Evolutionary conservation across 352 stramenopile species (phyloP), one percentile per base, ranked within the genome.

Genomic region (Pythium rhizo-oryzae): DNA sequence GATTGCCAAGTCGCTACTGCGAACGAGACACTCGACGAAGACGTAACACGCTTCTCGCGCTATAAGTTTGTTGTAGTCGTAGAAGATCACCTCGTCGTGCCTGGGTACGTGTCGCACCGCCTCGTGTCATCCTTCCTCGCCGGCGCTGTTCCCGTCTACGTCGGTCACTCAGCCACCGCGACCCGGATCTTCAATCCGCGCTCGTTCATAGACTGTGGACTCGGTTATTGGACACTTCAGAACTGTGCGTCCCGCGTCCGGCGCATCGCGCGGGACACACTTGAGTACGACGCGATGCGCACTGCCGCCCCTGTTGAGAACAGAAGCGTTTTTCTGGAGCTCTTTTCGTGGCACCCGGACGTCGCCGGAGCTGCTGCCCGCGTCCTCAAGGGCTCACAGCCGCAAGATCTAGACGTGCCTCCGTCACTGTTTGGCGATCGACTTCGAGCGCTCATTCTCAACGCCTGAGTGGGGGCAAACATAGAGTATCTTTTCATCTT

Each of bases 121-220:
- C 39, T 92, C n/a, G 74, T 85, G 3, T 85, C 85, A 33, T 77
- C 81, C 8, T 82, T 87, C 50, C 69, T 91, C 21, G 79, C 79
- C 0, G 81, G 77, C n/a, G 77, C 73, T 23, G 67, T 92, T 0
- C 84, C 82, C 2, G 76, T 91, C 12, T 90, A 82, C 55, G 69
- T 75, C 13, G 81, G 79, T 13, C 75, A 86, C 55, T 80, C 70
- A 8, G 62, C 64, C 5, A 75, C 77, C 4, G 71, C 76, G 11
- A 43, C 70, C 4, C 33, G 68, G 35, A 18, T 87, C 2, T 89
- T 89, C 52, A 85, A 87, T 24, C 52, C 71, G 0, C 49, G 68
- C 11, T 81, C 75, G 37, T 86, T 84, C 43, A 82, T 89, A 54
- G 74, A 87, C 56, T 89, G 81, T 37, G 73, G 73, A 0, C 18